Base-by-base conservation (phyloP, 768 basidiomycete genomes). In the Pleurotus eryngii region DNA sequence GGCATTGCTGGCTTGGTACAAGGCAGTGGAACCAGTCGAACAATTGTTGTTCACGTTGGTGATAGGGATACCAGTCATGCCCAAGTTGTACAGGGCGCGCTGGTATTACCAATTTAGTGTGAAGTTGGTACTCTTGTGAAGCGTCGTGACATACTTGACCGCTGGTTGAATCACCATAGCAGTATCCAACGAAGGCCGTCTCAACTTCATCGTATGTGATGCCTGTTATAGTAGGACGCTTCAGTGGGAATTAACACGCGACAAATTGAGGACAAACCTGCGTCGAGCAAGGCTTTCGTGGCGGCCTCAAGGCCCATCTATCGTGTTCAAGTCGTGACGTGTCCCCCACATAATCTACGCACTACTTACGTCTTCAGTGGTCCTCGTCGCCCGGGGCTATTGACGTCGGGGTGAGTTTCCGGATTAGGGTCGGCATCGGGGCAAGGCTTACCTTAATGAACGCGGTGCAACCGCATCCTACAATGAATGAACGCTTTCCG, bases 1-100 rank as follows among this genome's bases (percentile, higher is more conserved):
- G 7, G 81, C 77, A 20, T 79, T 84, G 61, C 87, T 87, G 5
- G 87, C 89, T 46, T 88, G 81, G 68, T 81, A 90, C 18, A 94
- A 76, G 4, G 92, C 90, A 0, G 88, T 80, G 49, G 86, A 87
- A 3, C 90, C 91, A 0, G 91, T 91, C 3, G 90, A 86, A 64
- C 91, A 92, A 69, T 90, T 90, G 72, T 93, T 93, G 75, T 91
- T 92, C 43, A 93, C 89, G 63, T 93, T 94, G 49, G 87, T 80
- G 64, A 94, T 86, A 0, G 92, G 91, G 57, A 94, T 92, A 35
- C 84, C 78, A 0, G 91, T 93, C 68, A 93, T 78, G 17, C 92
- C 92, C 42, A 93, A 83, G 66, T 85, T 86, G 71, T 93, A 94
- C 17, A 94, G 74, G 5, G 90, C 84, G 14, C 90, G 79, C 84